Evolutionary conservation across 805 yeast species (phyloP).

Genomic region (Crinitomyces ghanaensis): DNA sequence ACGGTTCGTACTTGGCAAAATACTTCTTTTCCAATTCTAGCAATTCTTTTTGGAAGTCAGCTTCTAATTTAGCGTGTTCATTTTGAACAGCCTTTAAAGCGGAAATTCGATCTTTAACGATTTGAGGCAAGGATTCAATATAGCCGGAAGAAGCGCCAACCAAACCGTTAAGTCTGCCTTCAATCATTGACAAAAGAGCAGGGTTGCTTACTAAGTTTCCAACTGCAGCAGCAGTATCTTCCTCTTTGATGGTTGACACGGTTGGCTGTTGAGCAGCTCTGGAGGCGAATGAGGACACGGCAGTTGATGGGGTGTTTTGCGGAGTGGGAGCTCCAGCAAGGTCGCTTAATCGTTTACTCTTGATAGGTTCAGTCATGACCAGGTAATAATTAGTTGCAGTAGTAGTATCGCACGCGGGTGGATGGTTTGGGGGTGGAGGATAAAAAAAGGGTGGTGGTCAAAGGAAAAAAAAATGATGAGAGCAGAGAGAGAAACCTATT

Average conservation of each 20-base stretch:
- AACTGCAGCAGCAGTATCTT: conserved; percentile 30
- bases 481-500: background rate
- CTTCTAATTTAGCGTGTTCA: conserved; percentile 72
- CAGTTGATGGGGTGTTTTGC: conserved; percentile 93
- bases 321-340: conserved; percentile 94
- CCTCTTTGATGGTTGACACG: conserved; percentile 68
- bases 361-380: conserved; percentile 85
- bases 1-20: conserved; percentile 59
- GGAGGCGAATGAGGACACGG: conserved; percentile 55
- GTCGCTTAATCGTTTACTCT: conserved; percentile 54
- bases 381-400: background rate
- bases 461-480: background rate
- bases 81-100: conserved; percentile 77
- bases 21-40: conserved; percentile 76
- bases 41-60: conserved; percentile 82
- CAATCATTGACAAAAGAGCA: conserved; percentile 72
- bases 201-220: conserved; percentile 63
- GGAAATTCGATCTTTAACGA: conserved; percentile 62
- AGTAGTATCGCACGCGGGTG: background rate
- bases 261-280: conserved; percentile 30
- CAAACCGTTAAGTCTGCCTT: conserved; percentile 73
- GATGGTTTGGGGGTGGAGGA: conserved; percentile 1
- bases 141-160: conserved; percentile 86
- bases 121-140: conserved; percentile 59
- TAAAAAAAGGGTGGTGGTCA: background rate